Conservation (phyloP, 805 yeast genomes). For the Zygotorulaspora chibaensis region DNA sequence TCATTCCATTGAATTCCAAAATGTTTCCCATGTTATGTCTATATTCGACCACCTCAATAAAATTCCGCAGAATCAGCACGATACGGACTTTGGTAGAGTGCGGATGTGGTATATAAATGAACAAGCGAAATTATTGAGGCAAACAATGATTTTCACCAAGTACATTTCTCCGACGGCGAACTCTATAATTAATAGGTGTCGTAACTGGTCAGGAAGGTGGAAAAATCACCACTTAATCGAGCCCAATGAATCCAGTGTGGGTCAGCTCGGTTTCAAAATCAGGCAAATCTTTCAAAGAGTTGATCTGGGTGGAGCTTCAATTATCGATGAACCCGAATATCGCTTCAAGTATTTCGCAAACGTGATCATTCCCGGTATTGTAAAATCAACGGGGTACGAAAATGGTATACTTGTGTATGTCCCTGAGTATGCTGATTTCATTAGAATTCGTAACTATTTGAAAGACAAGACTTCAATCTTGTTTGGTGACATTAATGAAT, state of each 20-base stretch:
- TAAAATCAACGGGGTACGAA: constrained; percentile 53
- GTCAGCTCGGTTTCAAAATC: constrained; percentile 60
- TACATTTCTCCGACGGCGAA: constrained; percentile 79
- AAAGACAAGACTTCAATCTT: constrained; percentile 54
- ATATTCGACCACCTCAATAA: constrained; percentile 65
- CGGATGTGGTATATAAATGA: constrained; percentile 92
- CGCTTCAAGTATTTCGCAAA: constrained; percentile 78
- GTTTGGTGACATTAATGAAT: constrained; percentile 77
- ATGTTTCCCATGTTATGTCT: constrained; percentile 80
- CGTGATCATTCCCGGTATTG: constrained; percentile 66
- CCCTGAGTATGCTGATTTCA: constrained; percentile 82
- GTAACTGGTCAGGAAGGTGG: constrained; percentile 57
- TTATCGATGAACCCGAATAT: constrained; percentile 70
- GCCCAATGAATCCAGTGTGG: constrained; percentile 52
- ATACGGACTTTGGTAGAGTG: constrained; percentile 85
- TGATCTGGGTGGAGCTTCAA: constrained; percentile 43
- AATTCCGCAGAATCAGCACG: constrained; percentile 74
- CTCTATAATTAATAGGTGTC: constrained; percentile 49
- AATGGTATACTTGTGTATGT: constrained; percentile 76
- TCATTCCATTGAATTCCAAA: constrained; percentile 85
- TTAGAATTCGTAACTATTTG: constrained; percentile 66
- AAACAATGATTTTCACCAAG: constrained; percentile 71
- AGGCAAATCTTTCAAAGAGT: constrained; percentile 71
- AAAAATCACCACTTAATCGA: constrained; percentile 48
- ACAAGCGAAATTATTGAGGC: constrained; percentile 67